These are phyloP conservation scores for Metschnikowia lunata DNA, from an alignment of 805 yeast species.

Conservation along the genomic window DNA sequence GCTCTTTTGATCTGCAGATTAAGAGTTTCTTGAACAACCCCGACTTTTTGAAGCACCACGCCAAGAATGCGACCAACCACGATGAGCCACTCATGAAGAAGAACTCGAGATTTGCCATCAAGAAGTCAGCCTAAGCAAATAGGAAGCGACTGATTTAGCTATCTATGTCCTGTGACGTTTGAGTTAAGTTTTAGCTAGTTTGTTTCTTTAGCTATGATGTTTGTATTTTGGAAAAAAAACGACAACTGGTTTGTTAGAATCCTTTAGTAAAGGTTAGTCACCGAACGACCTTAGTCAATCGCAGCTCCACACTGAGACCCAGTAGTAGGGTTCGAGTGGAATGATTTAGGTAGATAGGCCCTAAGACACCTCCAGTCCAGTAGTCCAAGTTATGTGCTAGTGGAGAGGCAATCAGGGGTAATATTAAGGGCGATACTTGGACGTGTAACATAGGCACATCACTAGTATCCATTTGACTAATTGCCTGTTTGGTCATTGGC, in stretches of 20 bases:
- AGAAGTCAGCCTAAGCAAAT: background rate
- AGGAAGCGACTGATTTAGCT: no score
- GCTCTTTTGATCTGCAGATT: slow-evolving; percentile 8
- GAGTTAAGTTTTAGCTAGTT: background rate
- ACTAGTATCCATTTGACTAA: slow-evolving; percentile 41
- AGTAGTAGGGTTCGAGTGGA: slow-evolving; percentile 30
- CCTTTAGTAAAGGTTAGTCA: background rate
- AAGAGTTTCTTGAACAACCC: slow-evolving; percentile 4
- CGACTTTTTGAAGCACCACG: background rate
- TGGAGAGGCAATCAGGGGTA: slow-evolving; percentile 8
- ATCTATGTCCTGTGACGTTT: background rate
- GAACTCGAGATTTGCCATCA: background rate
- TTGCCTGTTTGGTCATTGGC: slow-evolving; percentile 45
- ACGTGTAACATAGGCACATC: slow-evolving; percentile 44
- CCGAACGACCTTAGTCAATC: slow-evolving; percentile 1
- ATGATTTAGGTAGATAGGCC: slow-evolving; percentile 35
- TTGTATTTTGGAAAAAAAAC: background rate
- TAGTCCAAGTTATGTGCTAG: slow-evolving; percentile 28
- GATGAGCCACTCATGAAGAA: background rate
- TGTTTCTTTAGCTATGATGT: background rate
- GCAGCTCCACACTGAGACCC: slow-evolving; percentile 27
- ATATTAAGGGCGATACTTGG: slow-evolving; percentile 32
- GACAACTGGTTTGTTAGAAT: background rate
- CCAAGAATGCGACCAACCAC: background rate
- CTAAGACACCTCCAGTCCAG: slow-evolving; percentile 37